These are phyloP conservation scores for Phytophthora brassicae DNA, from an alignment of 352 stramenopile genomes.

Conservation along the genomic window DNA sequence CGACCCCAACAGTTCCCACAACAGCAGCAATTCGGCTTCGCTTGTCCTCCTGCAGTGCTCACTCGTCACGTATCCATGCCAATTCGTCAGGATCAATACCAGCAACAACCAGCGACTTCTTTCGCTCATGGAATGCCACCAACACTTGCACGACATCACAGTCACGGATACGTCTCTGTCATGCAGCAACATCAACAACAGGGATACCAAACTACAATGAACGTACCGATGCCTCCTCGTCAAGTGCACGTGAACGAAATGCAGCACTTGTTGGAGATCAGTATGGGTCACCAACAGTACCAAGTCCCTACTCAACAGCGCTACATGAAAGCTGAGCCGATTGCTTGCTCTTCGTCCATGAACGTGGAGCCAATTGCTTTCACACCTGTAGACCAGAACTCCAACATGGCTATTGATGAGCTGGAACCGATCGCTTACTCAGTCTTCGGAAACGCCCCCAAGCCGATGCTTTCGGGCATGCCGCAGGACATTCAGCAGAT, in stretches of 20 bases:
- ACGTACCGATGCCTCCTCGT: slow-evolving; percentile 33
- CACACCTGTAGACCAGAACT: slow-evolving; percentile 22
- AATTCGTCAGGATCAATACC: slow-evolving; percentile 39
- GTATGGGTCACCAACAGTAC: slow-evolving; percentile 59
- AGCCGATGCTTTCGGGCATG: slow-evolving; percentile 24
- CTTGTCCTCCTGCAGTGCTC: slow-evolving; percentile 53
- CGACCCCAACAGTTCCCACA: slow-evolving; percentile 39
- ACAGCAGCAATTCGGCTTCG: slow-evolving; percentile 39
- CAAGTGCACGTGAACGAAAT: slow-evolving; percentile 53
- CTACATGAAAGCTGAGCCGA: slow-evolving; percentile 34
- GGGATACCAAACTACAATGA: slow-evolving; percentile 39
- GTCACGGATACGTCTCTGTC: slow-evolving; percentile 56
- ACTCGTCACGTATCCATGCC: slow-evolving; percentile 74
- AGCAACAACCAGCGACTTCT: slow-evolving; percentile 25
- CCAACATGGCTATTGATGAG: slow-evolving; percentile 52
- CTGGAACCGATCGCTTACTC: slow-evolving; percentile 69
- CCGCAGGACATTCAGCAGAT: slow-evolving; percentile 64
- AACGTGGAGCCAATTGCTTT: slow-evolving; percentile 76
- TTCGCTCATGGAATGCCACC: slow-evolving; percentile 39
- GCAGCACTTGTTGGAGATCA: slow-evolving; percentile 62
- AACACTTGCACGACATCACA: slow-evolving; percentile 66
- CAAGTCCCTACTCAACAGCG: slow-evolving; percentile 15
- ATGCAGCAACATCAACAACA: slow-evolving; percentile 45
- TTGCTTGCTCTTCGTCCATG: slow-evolving; percentile 29
- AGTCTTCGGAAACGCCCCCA: slow-evolving; percentile 42